Conservation (phyloP, 2,329 filamentous ascomycete species). For the Metarhizium rileyi region DNA sequence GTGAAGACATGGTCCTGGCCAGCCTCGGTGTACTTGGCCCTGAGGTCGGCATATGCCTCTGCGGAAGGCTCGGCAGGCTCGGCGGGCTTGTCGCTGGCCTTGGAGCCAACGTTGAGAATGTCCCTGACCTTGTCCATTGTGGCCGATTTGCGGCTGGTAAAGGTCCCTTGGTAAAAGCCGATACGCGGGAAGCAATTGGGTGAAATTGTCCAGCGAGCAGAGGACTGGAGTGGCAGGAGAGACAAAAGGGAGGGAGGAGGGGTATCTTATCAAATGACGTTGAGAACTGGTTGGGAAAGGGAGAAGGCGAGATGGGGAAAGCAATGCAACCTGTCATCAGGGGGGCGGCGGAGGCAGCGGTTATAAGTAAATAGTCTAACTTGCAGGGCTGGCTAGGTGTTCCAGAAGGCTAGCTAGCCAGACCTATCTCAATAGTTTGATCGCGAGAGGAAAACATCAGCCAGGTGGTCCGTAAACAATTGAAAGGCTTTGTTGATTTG, state of each 20-base stretch:
- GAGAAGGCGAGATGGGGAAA: neutral
- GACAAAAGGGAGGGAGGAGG: neutral
- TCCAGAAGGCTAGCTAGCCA: too few species aligned
- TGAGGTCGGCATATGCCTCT: constrained; percentile 58
- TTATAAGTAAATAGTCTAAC: neutral
- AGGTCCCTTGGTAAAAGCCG: neutral
- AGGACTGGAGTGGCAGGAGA: neutral
- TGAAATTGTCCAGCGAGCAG: neutral
- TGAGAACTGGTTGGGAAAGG: neutral
- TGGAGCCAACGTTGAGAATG: constrained; percentile 27
- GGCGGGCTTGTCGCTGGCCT: constrained; percentile 16
- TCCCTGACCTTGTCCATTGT: constrained; percentile 37
- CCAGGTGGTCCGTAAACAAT: too few species aligned
- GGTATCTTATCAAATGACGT: neutral
- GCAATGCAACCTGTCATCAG: neutral
- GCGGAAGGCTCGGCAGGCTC: constrained; percentile 45
- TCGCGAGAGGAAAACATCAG: too few species aligned
- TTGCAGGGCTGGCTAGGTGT: too few species aligned
- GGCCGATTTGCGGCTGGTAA: constrained; percentile 3
- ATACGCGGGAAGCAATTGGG: too few species aligned
- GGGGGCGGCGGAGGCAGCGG: neutral
- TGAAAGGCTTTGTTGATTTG: too few species aligned
- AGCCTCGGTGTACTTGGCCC: constrained; percentile 62
- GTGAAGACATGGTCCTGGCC: constrained; percentile 73
- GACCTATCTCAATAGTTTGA: too few species aligned